Percentiles rank a stretch among this genome's conserved stretches.
These are phyloP conservation scores for Cenococcum geophilum DNA, from an alignment of 495 filamentous ascomycete species.

Conservation along the genomic window DNA sequence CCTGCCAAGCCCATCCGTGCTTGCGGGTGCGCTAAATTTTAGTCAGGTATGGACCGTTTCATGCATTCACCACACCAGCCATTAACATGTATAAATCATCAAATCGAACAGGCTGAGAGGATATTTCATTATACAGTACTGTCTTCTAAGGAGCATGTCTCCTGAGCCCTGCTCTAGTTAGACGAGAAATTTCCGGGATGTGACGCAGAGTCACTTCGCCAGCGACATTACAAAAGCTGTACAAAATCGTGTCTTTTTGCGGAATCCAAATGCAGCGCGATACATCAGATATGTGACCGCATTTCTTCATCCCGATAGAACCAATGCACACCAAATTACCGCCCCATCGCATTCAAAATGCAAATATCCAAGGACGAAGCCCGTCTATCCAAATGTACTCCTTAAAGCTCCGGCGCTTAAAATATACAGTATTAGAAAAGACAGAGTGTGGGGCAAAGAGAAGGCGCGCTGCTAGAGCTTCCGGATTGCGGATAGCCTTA, in stretches of 20 bases:
- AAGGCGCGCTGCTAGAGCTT: background rate
- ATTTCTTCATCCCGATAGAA: background rate
- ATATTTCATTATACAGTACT: constrained; percentile 1
- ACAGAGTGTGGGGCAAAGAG: background rate
- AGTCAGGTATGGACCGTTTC: background rate
- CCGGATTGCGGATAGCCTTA: background rate
- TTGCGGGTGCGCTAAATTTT: constrained; percentile 1
- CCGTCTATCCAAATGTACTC: constrained; percentile 2
- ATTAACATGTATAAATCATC: too few relatives aligned
- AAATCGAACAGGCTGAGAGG: background rate
- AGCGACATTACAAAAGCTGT: background rate
- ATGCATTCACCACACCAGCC: too few relatives aligned
- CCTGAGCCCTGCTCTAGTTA: background rate
- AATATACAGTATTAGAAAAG: constrained; percentile 1
- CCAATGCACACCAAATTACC: background rate
- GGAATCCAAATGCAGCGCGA: background rate
- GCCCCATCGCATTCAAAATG: background rate
- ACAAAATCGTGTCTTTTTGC: background rate
- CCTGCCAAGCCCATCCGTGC: background rate
- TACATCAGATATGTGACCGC: background rate
- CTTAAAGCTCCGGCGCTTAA: constrained; percentile 4
- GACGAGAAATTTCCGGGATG: background rate
- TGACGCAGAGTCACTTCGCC: background rate
- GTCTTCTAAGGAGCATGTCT: background rate
- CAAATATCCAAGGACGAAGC: background rate